phyloP scores from a whole-genome alignment of 2,329 filamentous ascomycete genomes.

The Xenoacremonium recifei region DNA sequence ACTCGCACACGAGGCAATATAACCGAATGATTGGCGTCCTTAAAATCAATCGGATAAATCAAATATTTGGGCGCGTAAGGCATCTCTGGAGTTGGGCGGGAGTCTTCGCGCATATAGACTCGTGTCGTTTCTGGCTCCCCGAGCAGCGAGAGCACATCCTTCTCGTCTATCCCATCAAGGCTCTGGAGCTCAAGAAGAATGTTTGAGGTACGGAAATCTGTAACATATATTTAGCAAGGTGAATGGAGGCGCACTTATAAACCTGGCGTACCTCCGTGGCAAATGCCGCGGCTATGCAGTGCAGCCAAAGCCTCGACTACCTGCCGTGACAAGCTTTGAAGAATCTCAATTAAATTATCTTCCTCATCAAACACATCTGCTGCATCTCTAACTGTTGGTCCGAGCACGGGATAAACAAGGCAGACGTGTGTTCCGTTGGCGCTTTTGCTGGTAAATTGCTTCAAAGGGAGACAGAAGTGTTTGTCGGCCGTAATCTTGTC shows the following conservation, averaged over 20 bases:
- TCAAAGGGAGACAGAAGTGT: neutral
- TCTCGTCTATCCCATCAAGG: neutral
- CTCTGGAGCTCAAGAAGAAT: neutral
- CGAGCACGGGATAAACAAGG: neutral
- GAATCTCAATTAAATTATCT: neutral
- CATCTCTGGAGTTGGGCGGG: neutral
- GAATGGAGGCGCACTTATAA: neutral
- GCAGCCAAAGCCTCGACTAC: neutral
- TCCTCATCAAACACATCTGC: neutral
- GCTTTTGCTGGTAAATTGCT: neutral
- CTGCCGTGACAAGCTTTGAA: neutral
- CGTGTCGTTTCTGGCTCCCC: neutral
- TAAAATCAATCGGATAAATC: neutral
- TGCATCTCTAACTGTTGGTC: neutral
- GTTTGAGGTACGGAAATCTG: neutral
- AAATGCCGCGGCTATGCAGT: neutral
- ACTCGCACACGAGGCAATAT: neutral
- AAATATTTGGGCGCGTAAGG: neutral
- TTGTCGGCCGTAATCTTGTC: neutral
- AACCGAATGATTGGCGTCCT: neutral
- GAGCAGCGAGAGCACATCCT: neutral
- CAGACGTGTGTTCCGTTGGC: neutral
- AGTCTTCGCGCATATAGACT: neutral
- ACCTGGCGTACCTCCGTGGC: neutral
- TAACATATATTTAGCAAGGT: neutral